These are phyloP conservation scores for Solanum paucissectum DNA, from an alignment of 257 asterid genomes.

Conservation along the genomic window DNA sequence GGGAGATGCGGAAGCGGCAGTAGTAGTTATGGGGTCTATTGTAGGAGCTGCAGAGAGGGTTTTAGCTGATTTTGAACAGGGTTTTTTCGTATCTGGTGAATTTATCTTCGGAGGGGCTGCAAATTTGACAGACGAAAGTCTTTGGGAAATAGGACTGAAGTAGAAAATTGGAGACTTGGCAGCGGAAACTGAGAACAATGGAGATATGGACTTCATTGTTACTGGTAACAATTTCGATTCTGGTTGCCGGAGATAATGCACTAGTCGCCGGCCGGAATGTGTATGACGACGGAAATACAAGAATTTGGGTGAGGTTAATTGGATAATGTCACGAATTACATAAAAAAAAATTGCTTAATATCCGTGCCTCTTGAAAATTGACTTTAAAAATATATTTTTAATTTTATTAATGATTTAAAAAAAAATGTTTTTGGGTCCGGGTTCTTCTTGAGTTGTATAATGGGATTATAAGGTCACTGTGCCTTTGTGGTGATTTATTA, in stretches of 20 bases:
- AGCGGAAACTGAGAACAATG: not conserved
- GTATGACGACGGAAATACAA: not conserved
- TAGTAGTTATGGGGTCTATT: slow-evolving; percentile 2
- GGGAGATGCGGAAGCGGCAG: slow-evolving; percentile 3
- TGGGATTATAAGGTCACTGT: not conserved
- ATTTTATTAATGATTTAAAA: no score
- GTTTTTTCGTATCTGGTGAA: slow-evolving; percentile 18
- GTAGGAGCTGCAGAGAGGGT: slow-evolving; percentile 23
- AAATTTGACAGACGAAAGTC: not conserved
- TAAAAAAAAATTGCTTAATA: not conserved
- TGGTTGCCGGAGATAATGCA: not conserved
- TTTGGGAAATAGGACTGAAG: not conserved
- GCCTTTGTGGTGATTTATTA: not conserved
- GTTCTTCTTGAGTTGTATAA: not conserved
- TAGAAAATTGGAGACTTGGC: not conserved
- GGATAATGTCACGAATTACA: not conserved
- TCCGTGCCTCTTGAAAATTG: not conserved
- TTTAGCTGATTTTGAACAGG: slow-evolving; percentile 37
- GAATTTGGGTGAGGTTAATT: not conserved
- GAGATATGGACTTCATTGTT: not conserved
- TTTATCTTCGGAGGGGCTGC: slow-evolving; percentile 9
- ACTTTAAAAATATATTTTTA: no score
- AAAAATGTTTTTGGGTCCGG: not conserved
- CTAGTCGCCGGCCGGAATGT: not conserved
- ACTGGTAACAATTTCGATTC: not conserved